A percentile compares a stretch with the other conserved stretches of the same genome.
These are phyloP conservation scores for Paramecium sonneborni DNA, from an alignment of 73 alveolate genomes.

Conservation along the genomic window DNA sequence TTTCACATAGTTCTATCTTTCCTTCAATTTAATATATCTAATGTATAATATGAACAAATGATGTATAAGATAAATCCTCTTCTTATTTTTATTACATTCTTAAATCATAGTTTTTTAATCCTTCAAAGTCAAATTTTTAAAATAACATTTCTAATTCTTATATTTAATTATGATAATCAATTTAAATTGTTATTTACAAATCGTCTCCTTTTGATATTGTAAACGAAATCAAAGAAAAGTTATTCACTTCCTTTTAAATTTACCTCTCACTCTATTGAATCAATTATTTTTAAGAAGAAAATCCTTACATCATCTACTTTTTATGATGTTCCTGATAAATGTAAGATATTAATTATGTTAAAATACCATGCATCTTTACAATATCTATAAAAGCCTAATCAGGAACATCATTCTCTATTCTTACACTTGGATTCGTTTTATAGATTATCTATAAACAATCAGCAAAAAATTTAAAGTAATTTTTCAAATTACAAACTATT, in stretches of 20 bases:
- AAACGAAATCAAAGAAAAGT: not conserved
- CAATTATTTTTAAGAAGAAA: not conserved
- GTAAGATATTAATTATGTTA: not conserved
- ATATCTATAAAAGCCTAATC: not conserved
- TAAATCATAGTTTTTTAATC: not conserved
- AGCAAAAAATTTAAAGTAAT: conserved; percentile 6
- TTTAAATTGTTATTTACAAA: not conserved
- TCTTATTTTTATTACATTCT: not conserved
- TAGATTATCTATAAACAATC: not conserved
- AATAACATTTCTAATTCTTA: not conserved
- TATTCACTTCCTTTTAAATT: not conserved
- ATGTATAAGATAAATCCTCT: not conserved
- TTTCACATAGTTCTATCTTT: not conserved
- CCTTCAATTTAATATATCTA: conserved; percentile 15
- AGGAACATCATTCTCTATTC: not conserved
- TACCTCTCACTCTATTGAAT: not conserved
- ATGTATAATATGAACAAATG: conserved; percentile 23
- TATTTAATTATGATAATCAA: not conserved
- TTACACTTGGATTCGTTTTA: not conserved
- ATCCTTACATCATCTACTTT: not conserved
- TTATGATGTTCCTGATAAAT: not conserved
- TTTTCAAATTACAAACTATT: not conserved
- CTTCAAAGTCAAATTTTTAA: not conserved
- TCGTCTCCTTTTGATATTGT: not conserved
- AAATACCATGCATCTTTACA: not conserved